Percentiles rank a stretch among this genome's conserved stretches.
Evolutionary conservation across 2,329 filamentous ascomycete species (phyloP).

Genomic region (Pseudogymnoascus verrucosus): DNA sequence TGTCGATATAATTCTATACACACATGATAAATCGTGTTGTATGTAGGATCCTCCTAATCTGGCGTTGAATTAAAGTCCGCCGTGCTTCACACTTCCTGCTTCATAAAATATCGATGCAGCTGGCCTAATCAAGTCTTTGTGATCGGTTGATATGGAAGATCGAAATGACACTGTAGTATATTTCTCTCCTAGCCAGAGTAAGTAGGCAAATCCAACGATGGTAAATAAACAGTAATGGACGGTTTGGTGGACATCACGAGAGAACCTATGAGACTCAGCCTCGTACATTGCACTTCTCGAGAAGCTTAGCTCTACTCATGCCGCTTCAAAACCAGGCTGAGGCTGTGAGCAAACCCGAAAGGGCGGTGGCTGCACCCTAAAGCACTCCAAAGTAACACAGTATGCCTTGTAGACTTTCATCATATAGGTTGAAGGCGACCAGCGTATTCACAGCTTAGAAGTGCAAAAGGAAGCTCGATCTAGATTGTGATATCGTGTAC

Average conservation of each 20-base stretch:
- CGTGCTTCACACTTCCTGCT: not conserved
- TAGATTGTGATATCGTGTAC: not conserved
- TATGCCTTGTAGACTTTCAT: not conserved
- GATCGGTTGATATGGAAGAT: not conserved
- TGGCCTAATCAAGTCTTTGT: not conserved
- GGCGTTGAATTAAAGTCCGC: not conserved
- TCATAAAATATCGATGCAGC: not conserved
- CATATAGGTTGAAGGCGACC: not conserved
- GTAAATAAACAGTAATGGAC: too few species aligned
- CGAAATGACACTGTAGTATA: not conserved
- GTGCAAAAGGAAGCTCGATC: not conserved
- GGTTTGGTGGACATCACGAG: too few species aligned
- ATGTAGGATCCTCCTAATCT: not conserved
- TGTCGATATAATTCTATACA: not conserved
- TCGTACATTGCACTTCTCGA: not conserved
- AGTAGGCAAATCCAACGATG: not conserved
- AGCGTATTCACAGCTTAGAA: not conserved
- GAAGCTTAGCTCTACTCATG: not conserved
- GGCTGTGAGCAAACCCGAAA: not conserved
- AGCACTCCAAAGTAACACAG: not conserved
- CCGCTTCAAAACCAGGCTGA: not conserved
- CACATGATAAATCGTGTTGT: not conserved
- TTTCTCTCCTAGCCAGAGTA: not conserved
- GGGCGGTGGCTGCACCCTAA: not conserved
- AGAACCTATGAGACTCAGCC: too few species aligned